Percentiles rank a stretch among this genome's conserved stretches.
phyloP scores from a whole-genome alignment of 1,284 basidiomycete species.

The Cutaneotrichosporon sp. region DNA sequence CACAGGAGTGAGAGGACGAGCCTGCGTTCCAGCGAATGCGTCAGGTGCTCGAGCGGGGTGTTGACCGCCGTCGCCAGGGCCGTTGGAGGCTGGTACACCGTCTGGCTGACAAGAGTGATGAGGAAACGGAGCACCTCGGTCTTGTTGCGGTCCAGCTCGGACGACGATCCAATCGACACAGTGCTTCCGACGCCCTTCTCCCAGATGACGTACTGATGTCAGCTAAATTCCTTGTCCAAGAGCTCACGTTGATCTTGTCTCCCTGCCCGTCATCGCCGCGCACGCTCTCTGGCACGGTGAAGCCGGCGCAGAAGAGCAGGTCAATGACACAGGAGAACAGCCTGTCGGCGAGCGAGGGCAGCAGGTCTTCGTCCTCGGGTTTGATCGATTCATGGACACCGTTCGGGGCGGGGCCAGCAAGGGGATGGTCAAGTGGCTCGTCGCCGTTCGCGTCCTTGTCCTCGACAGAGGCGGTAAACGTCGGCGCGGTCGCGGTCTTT shows the following conservation, averaged over 20 bases:
- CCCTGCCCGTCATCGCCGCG: conserved; percentile 59
- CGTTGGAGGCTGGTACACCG: conserved; percentile 72
- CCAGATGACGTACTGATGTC: conserved; percentile 56
- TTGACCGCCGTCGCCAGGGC: conserved; percentile 66
- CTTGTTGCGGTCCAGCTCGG: conserved; percentile 71
- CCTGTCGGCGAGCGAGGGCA: conserved; percentile 70
- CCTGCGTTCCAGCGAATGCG: conserved; percentile 69
- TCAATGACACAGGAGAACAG: conserved; percentile 74
- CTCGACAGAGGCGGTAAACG: conserved; percentile 26
- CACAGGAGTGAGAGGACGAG: conserved; percentile 82
- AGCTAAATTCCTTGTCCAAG: neutral
- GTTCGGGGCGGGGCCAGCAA: conserved; percentile 22
- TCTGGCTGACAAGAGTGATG: conserved; percentile 74
- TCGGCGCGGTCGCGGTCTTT: conserved; percentile 57
- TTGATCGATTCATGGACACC: conserved; percentile 16
- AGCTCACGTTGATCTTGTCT: conserved; percentile 65
- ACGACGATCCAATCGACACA: conserved; percentile 61
- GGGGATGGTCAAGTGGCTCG: neutral
- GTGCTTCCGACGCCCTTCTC: conserved; percentile 85
- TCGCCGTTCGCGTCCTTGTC: conserved; percentile 56
- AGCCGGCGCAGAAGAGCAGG: conserved; percentile 82
- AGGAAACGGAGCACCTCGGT: conserved; percentile 79
- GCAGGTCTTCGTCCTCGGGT: conserved; percentile 40
- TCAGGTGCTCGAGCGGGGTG: conserved; percentile 66
- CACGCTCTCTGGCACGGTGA: conserved; percentile 72